phyloP scores from a whole-genome alignment of 2,329 filamentous ascomycete species.

The Zelopaecilomyces penicillatus region DNA sequence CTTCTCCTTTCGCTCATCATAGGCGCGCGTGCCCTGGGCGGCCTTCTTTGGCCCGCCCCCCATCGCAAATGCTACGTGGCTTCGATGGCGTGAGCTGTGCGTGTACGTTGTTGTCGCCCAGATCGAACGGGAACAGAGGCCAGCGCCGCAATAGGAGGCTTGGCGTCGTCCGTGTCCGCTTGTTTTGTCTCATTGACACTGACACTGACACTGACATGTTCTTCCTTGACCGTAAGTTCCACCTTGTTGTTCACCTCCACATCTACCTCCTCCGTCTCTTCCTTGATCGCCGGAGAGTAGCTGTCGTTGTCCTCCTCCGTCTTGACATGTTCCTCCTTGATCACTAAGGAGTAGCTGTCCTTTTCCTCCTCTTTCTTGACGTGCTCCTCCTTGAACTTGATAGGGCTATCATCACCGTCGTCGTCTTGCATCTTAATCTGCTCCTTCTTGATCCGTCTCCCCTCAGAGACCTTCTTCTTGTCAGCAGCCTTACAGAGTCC shows the following conservation, averaged over 20 bases:
- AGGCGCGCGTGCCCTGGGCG: too few relatives aligned
- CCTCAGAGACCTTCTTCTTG: slow-evolving; percentile 51
- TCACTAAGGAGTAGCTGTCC: slow-evolving; percentile 8
- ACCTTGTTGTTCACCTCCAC: slow-evolving; percentile 10
- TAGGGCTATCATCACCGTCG: slow-evolving; percentile 8
- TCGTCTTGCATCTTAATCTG: slow-evolving; percentile 15
- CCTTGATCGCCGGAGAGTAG: slow-evolving; percentile 13
- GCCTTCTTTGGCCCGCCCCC: too few relatives aligned
- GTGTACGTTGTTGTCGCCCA: too few relatives aligned
- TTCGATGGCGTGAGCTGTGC: too few relatives aligned
- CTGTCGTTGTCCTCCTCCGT: slow-evolving; percentile 14
- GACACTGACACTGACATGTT: too few relatives aligned
- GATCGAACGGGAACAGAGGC: too few relatives aligned
- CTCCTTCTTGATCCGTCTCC: slow-evolving; percentile 36
- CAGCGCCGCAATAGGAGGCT: too few relatives aligned
- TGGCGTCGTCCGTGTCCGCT: too few relatives aligned
- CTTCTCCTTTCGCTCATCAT: too few relatives aligned
- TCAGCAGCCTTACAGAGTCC: slow-evolving; percentile 72
- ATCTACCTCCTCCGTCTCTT: slow-evolving; percentile 20
- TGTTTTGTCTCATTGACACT: too few relatives aligned
- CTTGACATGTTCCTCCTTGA: slow-evolving; percentile 18
- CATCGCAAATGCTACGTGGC: too few relatives aligned
- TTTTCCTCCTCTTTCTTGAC: slow-evolving; percentile 17
- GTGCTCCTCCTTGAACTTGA: slow-evolving; percentile 7
- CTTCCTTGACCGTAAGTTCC: slow-evolving; percentile 4